Conservation (phyloP, 257 asterid species). For the Jacaranda copaia region DNA sequence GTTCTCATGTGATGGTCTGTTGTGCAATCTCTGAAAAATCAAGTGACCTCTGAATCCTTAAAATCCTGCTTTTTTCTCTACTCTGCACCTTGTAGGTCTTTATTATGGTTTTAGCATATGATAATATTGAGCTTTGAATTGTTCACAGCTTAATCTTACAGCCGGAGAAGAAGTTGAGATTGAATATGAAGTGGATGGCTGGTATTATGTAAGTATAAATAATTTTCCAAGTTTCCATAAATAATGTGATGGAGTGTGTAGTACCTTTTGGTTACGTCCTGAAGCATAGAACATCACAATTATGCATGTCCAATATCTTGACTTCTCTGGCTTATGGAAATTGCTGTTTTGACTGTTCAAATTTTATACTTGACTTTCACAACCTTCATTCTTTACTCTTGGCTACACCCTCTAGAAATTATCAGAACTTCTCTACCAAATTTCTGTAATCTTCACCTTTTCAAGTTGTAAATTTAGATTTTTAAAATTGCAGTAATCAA, state of each 20-base stretch:
- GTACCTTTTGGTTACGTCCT: slow-evolving; percentile 4
- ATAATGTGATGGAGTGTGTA: slow-evolving; percentile 13
- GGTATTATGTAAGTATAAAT: slow-evolving; percentile 87
- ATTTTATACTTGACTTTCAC: slow-evolving; percentile 1
- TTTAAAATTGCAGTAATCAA: too few relatives aligned
- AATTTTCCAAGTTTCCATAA: not conserved
- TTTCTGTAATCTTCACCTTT: too few relatives aligned
- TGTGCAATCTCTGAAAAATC: not conserved
- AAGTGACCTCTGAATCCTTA: not conserved
- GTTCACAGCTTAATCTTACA: slow-evolving; percentile 82
- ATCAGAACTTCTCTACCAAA: too few relatives aligned
- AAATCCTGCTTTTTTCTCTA: not conserved
- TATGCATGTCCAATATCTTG: not conserved
- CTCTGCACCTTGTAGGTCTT: slow-evolving; percentile 28
- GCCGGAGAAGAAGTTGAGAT: slow-evolving; percentile 96
- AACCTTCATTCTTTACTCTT: not conserved
- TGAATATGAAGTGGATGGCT: slow-evolving; percentile 98
- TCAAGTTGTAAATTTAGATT: too few relatives aligned
- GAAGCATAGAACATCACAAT: slow-evolving; percentile 16
- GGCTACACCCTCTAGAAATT: too few relatives aligned
- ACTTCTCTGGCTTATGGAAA: slow-evolving; percentile 12
- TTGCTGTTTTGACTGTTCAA: not conserved
- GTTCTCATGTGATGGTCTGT: slow-evolving; percentile 20
- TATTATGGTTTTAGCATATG: slow-evolving; percentile 31
- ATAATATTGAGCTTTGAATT: slow-evolving; percentile 37